These are phyloP conservation scores for Lecanicillium sp. DNA, from an alignment of 2,329 filamentous ascomycete genomes.

Conservation along the genomic window DNA sequence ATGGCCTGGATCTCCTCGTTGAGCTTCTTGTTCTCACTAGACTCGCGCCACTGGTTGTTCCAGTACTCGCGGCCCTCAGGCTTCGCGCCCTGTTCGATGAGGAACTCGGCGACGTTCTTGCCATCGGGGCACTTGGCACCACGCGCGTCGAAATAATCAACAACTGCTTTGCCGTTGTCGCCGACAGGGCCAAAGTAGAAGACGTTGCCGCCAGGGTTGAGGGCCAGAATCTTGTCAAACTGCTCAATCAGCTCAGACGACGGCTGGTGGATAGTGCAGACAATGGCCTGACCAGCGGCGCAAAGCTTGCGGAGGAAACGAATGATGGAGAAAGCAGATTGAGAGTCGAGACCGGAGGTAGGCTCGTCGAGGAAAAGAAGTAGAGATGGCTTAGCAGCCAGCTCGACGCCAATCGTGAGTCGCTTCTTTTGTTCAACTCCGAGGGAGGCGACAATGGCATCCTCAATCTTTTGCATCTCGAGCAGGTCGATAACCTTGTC, in stretches of 20 bases:
- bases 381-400: conserved; percentile 49
- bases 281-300: conserved; percentile 48
- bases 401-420: conserved; percentile 47
- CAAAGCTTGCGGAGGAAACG: conserved; percentile 54
- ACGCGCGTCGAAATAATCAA: conserved; percentile 48
- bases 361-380: conserved; percentile 59
- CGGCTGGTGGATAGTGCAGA: conserved; percentile 55
- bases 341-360: conserved; percentile 49
- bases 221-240: conserved; percentile 47
- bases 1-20: conserved; percentile 58
- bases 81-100: conserved; percentile 35
- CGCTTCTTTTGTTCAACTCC: conserved; percentile 52
- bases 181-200: conserved; percentile 49
- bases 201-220: conserved; percentile 43
- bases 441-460: conserved; percentile 53
- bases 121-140: conserved; percentile 56
- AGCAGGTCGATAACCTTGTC: conserved; percentile 61
- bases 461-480: conserved; percentile 59
- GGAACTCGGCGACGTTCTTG: conserved; percentile 41
- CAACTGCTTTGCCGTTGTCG: conserved; percentile 35
- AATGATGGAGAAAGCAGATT: conserved; percentile 52
- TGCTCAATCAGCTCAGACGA: conserved; percentile 46
- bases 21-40: conserved; percentile 49
- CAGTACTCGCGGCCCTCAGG: conserved; percentile 42
- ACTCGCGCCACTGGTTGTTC: conserved; percentile 67